Base-by-base conservation (phyloP, 2,329 filamentous ascomycete species). In the Graphiopsis chlorocephala region DNA sequence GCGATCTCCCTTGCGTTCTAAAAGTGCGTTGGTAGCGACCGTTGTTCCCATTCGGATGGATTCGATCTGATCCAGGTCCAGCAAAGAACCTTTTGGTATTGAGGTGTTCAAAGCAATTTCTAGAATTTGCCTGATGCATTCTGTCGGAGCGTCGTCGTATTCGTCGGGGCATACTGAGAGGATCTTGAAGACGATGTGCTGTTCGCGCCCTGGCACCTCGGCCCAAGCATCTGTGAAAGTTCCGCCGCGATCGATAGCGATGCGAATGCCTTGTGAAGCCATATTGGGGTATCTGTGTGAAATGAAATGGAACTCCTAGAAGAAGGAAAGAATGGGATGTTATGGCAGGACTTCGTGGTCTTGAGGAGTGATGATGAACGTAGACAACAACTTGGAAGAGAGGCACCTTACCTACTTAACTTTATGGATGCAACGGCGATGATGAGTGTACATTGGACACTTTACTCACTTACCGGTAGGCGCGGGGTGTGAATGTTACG, bases 141-240 rank as follows among this genome's bases (percentile, higher is more conserved):
- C 73, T 14, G 72, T 73, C 3, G 73, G 73, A 8, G 73, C 73
- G 66, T 75, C 73, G 42, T 69, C 56, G 53, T 75, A 75, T 56
- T 75, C 72, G 20, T 65, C 56, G 25, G 72, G 72, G 63, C 73
- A 72, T 8, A 73, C 70, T 10, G 73, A 75, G 28, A 75, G 64
- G 26, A 75, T 65, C 62, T 75, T 75, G 48, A 75, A 61, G 50
- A 74, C 67, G n/a, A 73, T 67, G 26, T 69, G 66, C 72, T 84
- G 80, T 74, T 86, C 85, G 66, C 82, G 81, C 6, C 82, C 90
- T 70, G 82, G 88, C 70, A 83, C 85, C 8, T 89, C 84, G 71
- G 91, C 92, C 67, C 91, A 91, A 35, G 94, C 89, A 78, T 96
- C 92, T 38, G 91, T 95, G 75, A 96, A 96, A 25, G 92, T 96